A percentile compares a stretch with the other conserved stretches of the same genome.
These are phyloP conservation scores for Cunninghamia lanceolata DNA, from an alignment of 75 land plant species.

Conservation along the genomic window DNA sequence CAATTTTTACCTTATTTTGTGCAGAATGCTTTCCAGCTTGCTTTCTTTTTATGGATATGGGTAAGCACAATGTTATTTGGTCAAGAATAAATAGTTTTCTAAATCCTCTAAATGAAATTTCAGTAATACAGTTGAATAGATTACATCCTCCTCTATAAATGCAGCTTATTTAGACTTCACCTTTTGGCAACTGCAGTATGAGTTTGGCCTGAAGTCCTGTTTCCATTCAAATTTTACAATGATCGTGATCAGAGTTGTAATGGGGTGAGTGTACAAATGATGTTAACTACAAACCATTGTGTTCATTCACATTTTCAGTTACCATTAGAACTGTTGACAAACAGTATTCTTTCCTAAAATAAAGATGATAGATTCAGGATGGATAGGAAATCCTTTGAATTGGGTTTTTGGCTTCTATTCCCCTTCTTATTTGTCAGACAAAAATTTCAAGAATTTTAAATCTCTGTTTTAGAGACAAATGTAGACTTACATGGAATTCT, in stretches of 20 bases:
- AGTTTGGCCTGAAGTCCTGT: slow-evolving; percentile 42
- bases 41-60: slow-evolving; percentile 39
- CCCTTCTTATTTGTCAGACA: background rate
- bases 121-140: background rate
- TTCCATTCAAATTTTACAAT: slow-evolving; percentile 20
- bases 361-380: background rate
- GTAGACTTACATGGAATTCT: background rate
- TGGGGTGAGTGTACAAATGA: slow-evolving; percentile 23
- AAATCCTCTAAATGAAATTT: background rate
- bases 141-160: background rate
- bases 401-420: background rate
- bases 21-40: slow-evolving; percentile 45
- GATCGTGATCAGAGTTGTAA: slow-evolving; percentile 20
- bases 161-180: background rate
- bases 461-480: background rate
- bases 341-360: background rate
- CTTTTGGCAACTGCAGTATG: slow-evolving; percentile 22
- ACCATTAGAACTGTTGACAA: background rate
- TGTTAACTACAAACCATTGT: background rate
- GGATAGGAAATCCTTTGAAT: background rate
- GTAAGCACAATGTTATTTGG: slow-evolving; percentile 14
- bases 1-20: background rate
- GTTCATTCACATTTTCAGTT: background rate
- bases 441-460: background rate
- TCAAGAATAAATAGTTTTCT: slow-evolving; percentile 4